These are phyloP conservation scores for Carpinus viminea DNA, from an alignment of 306 rosid genomes.

Conservation along the genomic window DNA sequence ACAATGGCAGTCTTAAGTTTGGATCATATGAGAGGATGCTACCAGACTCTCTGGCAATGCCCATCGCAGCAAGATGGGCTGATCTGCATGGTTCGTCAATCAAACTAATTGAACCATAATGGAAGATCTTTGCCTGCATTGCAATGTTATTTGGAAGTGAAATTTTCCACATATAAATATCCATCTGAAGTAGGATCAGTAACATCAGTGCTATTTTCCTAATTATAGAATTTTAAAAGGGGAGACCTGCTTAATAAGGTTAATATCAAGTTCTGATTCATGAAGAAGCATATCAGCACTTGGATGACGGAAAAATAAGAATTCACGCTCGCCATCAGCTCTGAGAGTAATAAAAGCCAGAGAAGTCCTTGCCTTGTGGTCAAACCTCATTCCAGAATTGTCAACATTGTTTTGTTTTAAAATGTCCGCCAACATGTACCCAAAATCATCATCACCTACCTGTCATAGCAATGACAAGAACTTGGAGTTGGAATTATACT, in stretches of 20 bases:
- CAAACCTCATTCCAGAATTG: conserved; percentile 76
- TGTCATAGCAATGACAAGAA: conserved; percentile 22
- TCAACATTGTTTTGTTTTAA: conserved; percentile 69
- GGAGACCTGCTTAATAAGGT: conserved; percentile 58
- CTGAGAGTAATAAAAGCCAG: conserved; percentile 85
- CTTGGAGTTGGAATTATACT: background rate
- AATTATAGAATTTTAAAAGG: conserved; percentile 9
- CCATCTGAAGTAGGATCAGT: background rate
- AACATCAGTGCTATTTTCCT: background rate
- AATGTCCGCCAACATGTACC: conserved; percentile 74
- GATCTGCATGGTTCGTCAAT: conserved; percentile 81
- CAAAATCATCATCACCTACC: conserved; percentile 96
- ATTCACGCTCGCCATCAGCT: conserved; percentile 90
- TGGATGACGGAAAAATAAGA: conserved; percentile 86
- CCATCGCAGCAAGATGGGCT: conserved; percentile 86
- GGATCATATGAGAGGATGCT: conserved; percentile 91
- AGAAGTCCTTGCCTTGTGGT: conserved; percentile 78
- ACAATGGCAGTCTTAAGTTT: conserved; percentile 77
- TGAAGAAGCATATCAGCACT: conserved; percentile 94
- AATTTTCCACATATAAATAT: background rate
- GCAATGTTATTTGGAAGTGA: conserved; percentile 19
- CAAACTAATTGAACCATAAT: conserved; percentile 96
- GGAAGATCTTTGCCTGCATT: conserved; percentile 74
- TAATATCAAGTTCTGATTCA: conserved; percentile 75
- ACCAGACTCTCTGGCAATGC: conserved; percentile 67